phyloP scores from a whole-genome alignment of 1,284 basidiomycete genomes.

The Erythrobasidium hasegawianum region DNA sequence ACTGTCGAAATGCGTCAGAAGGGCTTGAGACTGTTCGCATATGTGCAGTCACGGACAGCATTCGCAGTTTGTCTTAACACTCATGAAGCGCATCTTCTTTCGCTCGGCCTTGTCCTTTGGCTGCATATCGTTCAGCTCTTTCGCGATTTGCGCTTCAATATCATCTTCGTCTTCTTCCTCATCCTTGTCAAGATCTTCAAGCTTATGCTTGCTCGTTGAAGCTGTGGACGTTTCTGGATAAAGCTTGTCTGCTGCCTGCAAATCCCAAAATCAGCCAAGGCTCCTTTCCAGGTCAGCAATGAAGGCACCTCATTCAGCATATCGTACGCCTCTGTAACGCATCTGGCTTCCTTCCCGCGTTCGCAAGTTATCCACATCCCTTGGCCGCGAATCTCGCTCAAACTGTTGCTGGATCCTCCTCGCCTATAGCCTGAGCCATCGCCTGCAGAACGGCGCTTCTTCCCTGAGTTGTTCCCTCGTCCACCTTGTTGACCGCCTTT shows the following conservation, averaged over 20 bases:
- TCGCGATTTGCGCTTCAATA: slow-evolving; percentile 65
- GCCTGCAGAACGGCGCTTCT: no score
- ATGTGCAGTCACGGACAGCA: slow-evolving; percentile 66
- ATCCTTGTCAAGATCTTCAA: slow-evolving; percentile 2
- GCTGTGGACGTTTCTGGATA: slow-evolving; percentile 57
- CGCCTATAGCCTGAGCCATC: no score
- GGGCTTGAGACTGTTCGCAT: no score
- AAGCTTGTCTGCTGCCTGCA: slow-evolving; percentile 62
- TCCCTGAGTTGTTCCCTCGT: no score
- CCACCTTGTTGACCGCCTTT: no score
- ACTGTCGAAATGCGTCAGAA: slow-evolving; percentile 56
- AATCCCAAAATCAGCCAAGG: no score
- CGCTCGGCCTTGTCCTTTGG: slow-evolving; percentile 40
- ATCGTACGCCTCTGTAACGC: slow-evolving; percentile 68
- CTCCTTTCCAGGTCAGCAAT: no score
- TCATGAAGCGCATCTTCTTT: slow-evolving; percentile 19
- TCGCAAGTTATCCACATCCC: slow-evolving; percentile 76
- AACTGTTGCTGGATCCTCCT: no score
- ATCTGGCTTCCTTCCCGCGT: slow-evolving; percentile 71
- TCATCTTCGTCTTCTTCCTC: slow-evolving; percentile 43
- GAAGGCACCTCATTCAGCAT: slow-evolving; percentile 69
- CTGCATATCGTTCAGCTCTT: slow-evolving; percentile 66
- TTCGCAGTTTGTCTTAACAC: slow-evolving; percentile 61
- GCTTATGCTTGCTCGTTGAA: slow-evolving; percentile 46
- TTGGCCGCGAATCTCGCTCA: slow-evolving; percentile 60